Evolutionary conservation across 2,329 filamentous ascomycete genomes (phyloP).

Genomic region (Westerdykella sp.): DNA sequence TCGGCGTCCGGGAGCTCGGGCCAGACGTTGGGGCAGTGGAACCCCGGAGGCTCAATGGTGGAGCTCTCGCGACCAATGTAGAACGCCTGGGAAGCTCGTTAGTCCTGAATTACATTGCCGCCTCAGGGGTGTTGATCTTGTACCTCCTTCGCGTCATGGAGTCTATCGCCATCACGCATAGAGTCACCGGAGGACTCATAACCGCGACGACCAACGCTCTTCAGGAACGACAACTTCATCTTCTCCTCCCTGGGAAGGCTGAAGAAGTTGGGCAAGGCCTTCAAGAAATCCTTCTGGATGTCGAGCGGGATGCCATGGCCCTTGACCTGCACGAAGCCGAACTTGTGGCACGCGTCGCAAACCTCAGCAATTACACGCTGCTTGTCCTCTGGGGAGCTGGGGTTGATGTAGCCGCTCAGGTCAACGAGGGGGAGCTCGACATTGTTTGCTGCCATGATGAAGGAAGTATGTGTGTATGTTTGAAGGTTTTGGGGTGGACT

Average conservation of each 20-base stretch:
- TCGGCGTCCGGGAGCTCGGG: conserved; percentile 2
- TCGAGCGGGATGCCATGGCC: conserved; percentile 11
- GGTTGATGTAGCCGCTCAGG: conserved; percentile 3
- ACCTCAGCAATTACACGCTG: conserved; percentile 7
- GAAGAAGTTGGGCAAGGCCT: conserved; percentile 6
- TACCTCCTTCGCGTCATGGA: conserved; percentile 14
- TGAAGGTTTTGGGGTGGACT: no score
- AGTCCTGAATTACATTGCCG: no score
- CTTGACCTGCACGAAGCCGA: conserved; percentile 12
- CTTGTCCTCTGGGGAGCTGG: neutral
- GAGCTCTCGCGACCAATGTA: conserved; percentile 7
- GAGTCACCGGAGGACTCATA: conserved; percentile 7
- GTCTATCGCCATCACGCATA: conserved; percentile 2
- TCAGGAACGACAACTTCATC: conserved; percentile 6
- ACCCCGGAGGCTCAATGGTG: conserved; percentile 4
- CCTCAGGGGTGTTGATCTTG: neutral
- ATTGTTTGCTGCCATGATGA: neutral
- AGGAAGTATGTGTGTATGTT: no score
- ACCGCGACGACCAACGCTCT: conserved; percentile 5
- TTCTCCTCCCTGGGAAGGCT: conserved; percentile 11
- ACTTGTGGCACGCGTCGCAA: conserved; percentile 5
- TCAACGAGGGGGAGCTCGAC: conserved; percentile 5
- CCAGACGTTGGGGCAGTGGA: conserved; percentile 7
- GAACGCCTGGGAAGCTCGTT: conserved; percentile 1
- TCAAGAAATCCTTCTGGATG: conserved; percentile 2